Base-by-base conservation (phyloP, 2,329 filamentous ascomycete species). In the Fusarium sp. region DNA sequence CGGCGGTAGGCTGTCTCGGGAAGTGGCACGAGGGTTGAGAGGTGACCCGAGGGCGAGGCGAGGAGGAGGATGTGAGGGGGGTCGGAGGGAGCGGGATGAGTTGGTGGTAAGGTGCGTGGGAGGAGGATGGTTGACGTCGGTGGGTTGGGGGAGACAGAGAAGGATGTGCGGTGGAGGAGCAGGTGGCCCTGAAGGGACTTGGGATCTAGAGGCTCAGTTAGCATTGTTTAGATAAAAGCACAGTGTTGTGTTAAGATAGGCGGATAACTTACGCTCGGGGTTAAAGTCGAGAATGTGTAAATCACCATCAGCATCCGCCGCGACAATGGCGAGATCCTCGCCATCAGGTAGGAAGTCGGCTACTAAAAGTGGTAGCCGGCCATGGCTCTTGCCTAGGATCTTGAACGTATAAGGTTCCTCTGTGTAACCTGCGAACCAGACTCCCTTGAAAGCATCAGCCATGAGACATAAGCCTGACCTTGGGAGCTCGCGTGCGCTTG, bases 371-470 rank as follows among this genome's bases (percentile, higher is more conserved):
- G 96, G 93, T 73, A 98, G 85, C 44, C 89, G 89, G 18, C 92
- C 91, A 40, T 91, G 88, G 73, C 92, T 94, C 81, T 98, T 98
- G 43, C 95, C 94, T 71, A 98, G 94, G 4, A 98, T 87, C 67
- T 94, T 92, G 90, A 99, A 94, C 72, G 93, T 95, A 79, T 98
- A 99, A 1, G 96, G 96, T 76, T 98, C 96, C 82, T 99, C 95
- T 9, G 93, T 96, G 77, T 98, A 99, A 1, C 96, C 96, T 0
- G 94, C 93, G 73, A 99, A 97, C 94, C 96, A 98, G 3, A 98
- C 86, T 0, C 96, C 96, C 82, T 97, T 97, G 78, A 96, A 90
- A 1, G 92, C 93, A 82, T 99, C 96, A 0, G 93, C 93, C 82
- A 98, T 90, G 11, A 97, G 86, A 75, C 93, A 94, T 78, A 99